phyloP scores from a whole-genome alignment of 2,329 filamentous ascomycete species.

The Fusarium burgessii region DNA sequence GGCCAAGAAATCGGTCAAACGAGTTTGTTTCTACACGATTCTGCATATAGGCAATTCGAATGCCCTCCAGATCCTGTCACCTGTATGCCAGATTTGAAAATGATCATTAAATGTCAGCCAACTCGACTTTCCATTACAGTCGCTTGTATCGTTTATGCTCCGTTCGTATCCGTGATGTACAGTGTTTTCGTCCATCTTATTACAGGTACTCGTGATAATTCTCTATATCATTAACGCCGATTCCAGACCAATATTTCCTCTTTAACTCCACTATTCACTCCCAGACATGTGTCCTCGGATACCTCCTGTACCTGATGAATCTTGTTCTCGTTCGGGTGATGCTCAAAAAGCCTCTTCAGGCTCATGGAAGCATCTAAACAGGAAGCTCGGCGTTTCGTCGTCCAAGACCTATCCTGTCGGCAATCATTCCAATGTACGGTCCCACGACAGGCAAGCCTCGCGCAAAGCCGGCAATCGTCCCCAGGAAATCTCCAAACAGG shows the following conservation, averaged over 20 bases:
- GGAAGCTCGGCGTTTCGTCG: conserved; percentile 82
- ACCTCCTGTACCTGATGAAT: conserved; percentile 10
- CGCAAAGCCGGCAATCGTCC: conserved; percentile 90
- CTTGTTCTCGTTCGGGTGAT: not conserved
- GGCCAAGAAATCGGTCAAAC: conserved; percentile 36
- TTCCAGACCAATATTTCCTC: conserved; percentile 38
- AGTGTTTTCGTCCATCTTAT: conserved; percentile 21
- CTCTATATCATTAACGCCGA: conserved; percentile 42
- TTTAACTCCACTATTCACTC: conserved; percentile 33
- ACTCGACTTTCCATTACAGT: conserved; percentile 15
- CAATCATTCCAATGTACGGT: conserved; percentile 80
- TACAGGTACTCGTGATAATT: conserved; percentile 13
- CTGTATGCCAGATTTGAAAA: not conserved
- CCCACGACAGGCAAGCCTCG: conserved; percentile 87
- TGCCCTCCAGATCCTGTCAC: conserved; percentile 33
- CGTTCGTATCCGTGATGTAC: conserved; percentile 22
- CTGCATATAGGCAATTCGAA: conserved; percentile 47
- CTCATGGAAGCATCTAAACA: conserved; percentile 63
- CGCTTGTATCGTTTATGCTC: conserved; percentile 18
- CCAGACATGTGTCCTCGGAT: conserved; percentile 20
- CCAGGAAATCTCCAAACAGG: conserved; percentile 95
- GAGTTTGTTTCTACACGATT: conserved; percentile 46
- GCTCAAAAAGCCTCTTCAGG: not conserved
- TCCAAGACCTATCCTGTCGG: conserved; percentile 78
- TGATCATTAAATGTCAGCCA: not conserved